Base-by-base conservation (phyloP, 1,139 yeast species). In the Zygoascus sp. region DNA sequence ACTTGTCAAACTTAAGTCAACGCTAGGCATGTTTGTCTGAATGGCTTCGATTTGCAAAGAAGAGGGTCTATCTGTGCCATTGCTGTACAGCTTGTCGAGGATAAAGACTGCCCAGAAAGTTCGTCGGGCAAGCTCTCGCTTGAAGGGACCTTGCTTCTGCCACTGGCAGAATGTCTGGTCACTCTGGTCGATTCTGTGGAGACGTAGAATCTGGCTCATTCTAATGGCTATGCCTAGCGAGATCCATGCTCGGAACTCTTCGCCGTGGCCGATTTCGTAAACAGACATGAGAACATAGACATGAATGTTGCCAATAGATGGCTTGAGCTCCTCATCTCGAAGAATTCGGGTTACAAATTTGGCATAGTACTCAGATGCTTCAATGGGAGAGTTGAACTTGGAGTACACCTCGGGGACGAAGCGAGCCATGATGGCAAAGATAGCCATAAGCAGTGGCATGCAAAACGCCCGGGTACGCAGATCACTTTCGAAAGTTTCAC, bases 11-110 rank as follows among this genome's bases (percentile, higher is more conserved):
- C 22, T 19, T 9, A 21, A 20, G 9, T 20, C 25, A n/a, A 21
- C 25, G 16, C 39, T 35, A 10, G 39, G 39, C 23, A 35, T n/a
- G n/a, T 35, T 35, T 7, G 39, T 35, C 2, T 21, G 27, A 9
- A 35, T 35, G 11, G 5, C 16, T 11, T 13, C 17, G 16, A 19
- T 21, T 7, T 30, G 34, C 5, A 35, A 21, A 11, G 27, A 20
- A 16, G 27, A 20, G 5, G 39, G 39, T 5, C 39, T 11, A 15
- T 35, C 39, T 10, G 22, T 35, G 25, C 39, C 39, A 10, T 35
- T 35, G 39, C 39, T 35, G 25, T n/a, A 35, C 15, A 35, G 27
- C 39, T 35, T 35, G 39, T 35, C 39, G 6, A 35, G 39, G 20
- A 35, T 20, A 19, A 20, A 35, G 5, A 35, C 39, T 3, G 39